Evolutionary conservation across 495 filamentous ascomycete genomes (phyloP), one percentile per base, ranked within the genome.

Genomic region (Gamarada debralockiae): DNA sequence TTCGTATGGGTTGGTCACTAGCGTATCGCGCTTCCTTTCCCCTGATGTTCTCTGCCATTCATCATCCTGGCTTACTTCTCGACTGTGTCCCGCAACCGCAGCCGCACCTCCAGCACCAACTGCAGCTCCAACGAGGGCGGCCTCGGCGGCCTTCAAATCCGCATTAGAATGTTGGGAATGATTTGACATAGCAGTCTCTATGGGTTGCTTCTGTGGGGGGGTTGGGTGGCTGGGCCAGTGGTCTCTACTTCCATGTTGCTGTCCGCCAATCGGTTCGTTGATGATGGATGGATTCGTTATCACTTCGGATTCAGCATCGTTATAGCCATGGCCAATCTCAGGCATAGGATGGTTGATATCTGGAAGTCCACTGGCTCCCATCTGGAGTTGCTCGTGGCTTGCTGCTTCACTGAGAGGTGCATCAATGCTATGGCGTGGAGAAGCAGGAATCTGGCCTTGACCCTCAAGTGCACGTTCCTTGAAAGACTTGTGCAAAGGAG

Each of bases 401-500:
- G 72, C 68, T 8, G 78, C 68, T 17, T 85, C 76, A 17, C 83
- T 78, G 24, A 78, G 69, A 18, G 86, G 82, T 40, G 80, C 74
- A 38, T 87, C 80, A 29, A 89, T 72, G 60, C 87, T 92, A 53
- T 88, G 86, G n/a, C 80, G 81, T n/a, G 87, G 86, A 10, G 87
- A 90, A 17, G 78, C 75, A 18, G 78, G 75, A n/a, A 75, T 72
- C 40, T 66, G 65, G 7, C 58, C 58, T 27, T 67, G 67, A 0
- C 69, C 71, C 39, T 75, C 71, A 58, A 70, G 65, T 2, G 76
- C 71, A 44, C 77, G 74, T 52, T 81, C 76, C 55, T 79, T 80
- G 65, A 81, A 81, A 10, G 78, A 81, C 47, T 66, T 67, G 10
- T 65, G 56, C 18, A 62, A 51, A 12, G 61, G 61, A 22, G 61